Percentiles rank a stretch among this genome's conserved stretches.
Conservation (phyloP, 345 rosid species). For the sweet orange (Citrus sinensis) region DVS_A1.0 CM039167.1:6055001-6055500, state of each 20-base stretch:
- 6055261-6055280: too few species aligned
- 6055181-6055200: conserved; percentile 80
- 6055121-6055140: conserved; percentile 54
- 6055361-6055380: conserved; percentile 39
- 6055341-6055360: conserved; percentile 67
- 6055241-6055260: background rate
- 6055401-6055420: conserved; percentile 80
- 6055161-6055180: conserved; percentile 51
- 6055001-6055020: background rate
- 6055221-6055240: conserved; percentile 49
- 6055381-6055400: conserved; percentile 34
- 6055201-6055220: conserved; percentile 74
- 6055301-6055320: background rate
- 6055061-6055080: conserved; percentile 60
- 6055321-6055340: conserved; percentile 43
- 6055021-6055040: background rate
- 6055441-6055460: conserved; percentile 54
- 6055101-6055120: conserved; percentile 77
- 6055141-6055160: conserved; percentile 76
- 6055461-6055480: conserved; percentile 14
- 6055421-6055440: conserved; percentile 84
- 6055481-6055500: background rate
- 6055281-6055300: too few species aligned
- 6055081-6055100: conserved; percentile 77
- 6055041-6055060: background rate